Conservation (phyloP, 345 rosid genomes). For the Gossypium mustelinum region DNA sequence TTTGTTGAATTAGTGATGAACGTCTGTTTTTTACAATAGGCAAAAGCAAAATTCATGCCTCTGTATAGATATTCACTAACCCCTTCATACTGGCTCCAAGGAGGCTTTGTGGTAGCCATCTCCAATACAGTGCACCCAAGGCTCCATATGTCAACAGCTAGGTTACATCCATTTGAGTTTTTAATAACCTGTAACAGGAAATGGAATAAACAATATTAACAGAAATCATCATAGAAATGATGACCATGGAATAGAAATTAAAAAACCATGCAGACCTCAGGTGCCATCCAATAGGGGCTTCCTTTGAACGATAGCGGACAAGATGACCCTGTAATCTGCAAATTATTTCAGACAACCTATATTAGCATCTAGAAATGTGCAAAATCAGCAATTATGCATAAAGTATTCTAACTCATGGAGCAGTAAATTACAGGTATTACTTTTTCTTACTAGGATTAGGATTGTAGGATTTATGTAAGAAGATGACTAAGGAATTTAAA, state of each 20-base stretch:
- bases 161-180: conserved; percentile 63
- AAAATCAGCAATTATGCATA: background rate
- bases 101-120: conserved; percentile 88
- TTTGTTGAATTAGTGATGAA: background rate
- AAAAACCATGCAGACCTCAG: conserved; percentile 50
- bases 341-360: conserved; percentile 18
- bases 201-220: conserved; percentile 7
- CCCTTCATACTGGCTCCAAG: conserved; percentile 89
- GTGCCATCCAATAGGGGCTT: conserved; percentile 96
- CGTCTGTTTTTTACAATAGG: background rate
- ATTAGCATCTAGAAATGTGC: conserved; percentile 12
- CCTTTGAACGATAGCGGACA: conserved; percentile 77
- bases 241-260: background rate
- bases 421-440: background rate
- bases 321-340: conserved; percentile 80
- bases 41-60: background rate
- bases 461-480: background rate
- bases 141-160: conserved; percentile 91
- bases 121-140: conserved; percentile 86
- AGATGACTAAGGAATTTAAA: background rate
- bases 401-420: background rate
- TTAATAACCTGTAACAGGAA: conserved; percentile 53
- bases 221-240: conserved; percentile 14
- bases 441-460: conserved; percentile 9
- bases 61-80: conserved; percentile 37